These are phyloP conservation scores for Cryptococcus wingfieldii DNA, from an alignment of 1,284 basidiomycete genomes.

Conservation along the genomic window DNA sequence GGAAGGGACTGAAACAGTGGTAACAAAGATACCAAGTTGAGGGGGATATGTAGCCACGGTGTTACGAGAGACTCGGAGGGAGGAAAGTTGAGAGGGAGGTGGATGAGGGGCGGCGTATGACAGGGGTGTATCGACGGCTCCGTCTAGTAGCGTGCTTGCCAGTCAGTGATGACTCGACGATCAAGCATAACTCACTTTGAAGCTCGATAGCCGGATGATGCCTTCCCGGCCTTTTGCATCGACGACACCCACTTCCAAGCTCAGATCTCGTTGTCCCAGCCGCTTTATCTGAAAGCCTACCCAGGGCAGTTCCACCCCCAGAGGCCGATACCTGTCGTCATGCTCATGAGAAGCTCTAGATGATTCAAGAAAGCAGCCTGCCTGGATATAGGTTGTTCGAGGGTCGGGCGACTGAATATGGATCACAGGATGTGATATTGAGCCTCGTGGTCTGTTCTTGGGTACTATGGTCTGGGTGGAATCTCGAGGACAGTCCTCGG, in stretches of 20 bases:
- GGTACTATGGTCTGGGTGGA: not conserved
- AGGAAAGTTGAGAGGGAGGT: slow-evolving; percentile 69
- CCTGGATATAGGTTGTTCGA: slow-evolving; percentile 63
- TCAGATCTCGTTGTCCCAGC: slow-evolving; percentile 61
- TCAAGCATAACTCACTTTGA: slow-evolving; percentile 59
- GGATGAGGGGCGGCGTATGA: slow-evolving; percentile 57
- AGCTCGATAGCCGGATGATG: slow-evolving; percentile 67
- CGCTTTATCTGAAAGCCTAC: slow-evolving; percentile 69
- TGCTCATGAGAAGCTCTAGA: not conserved
- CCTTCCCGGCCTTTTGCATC: slow-evolving; percentile 62
- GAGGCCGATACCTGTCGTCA: slow-evolving; percentile 15
- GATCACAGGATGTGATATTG: slow-evolving; percentile 60
- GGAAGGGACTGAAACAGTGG: slow-evolving; percentile 58
- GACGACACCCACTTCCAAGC: slow-evolving; percentile 69
- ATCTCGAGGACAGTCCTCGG: not conserved
- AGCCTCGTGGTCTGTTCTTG: slow-evolving; percentile 1
- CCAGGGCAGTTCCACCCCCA: slow-evolving; percentile 70
- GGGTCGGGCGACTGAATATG: slow-evolving; percentile 76
- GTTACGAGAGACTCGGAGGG: slow-evolving; percentile 58
- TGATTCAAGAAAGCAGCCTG: slow-evolving; percentile 47
- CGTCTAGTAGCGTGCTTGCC: slow-evolving; percentile 52
- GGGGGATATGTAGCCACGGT: slow-evolving; percentile 63
- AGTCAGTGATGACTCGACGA: slow-evolving; percentile 10
- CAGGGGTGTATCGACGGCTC: slow-evolving; percentile 55
- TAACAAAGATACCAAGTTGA: slow-evolving; percentile 61